Percentiles rank a stretch among this genome's conserved stretches.
Evolutionary conservation across 176 grass and related monocot species (phyloP).

Genomic region (Tillandsia leiboldiana): DNA sequence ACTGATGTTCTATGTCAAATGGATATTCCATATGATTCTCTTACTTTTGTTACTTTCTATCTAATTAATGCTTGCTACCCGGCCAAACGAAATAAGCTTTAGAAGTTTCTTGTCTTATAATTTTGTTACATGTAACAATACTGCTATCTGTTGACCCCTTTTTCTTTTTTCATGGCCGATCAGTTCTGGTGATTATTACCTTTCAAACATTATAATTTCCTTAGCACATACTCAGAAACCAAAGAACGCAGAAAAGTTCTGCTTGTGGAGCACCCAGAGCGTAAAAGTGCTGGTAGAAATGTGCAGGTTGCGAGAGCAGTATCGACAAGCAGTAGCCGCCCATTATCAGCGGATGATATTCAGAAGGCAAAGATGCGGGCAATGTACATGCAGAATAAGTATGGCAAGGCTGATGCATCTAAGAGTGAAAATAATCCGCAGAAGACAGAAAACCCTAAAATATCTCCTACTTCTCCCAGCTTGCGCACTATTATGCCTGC

Average conservation of each 20-base stretch:
- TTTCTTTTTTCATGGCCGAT: not conserved
- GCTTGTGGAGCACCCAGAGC: slow-evolving; percentile 74
- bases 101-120: no score
- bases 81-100: no score
- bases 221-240: slow-evolving; percentile 68
- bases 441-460: slow-evolving; percentile 21
- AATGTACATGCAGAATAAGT: slow-evolving; percentile 90
- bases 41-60: not conserved
- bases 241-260: slow-evolving; percentile 81
- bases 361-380: slow-evolving; percentile 97
- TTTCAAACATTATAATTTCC: slow-evolving; percentile 23
- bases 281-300: slow-evolving; percentile 48
- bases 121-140: no score
- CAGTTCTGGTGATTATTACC: not conserved
- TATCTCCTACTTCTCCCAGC: slow-evolving; percentile 15
- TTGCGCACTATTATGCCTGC: slow-evolving; percentile 1
- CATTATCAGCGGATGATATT: slow-evolving; percentile 94
- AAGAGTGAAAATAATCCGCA: slow-evolving; percentile 37
- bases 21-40: not conserved
- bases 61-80: not conserved
- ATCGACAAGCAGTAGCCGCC: slow-evolving; percentile 54
- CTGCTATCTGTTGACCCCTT: not conserved
- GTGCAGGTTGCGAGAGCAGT: slow-evolving; percentile 38
- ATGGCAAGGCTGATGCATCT: slow-evolving; percentile 54
- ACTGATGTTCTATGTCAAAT: not conserved